Evolutionary conservation across 2,329 filamentous ascomycete species (phyloP).

Genomic region (Aspergillus clavatus): DNA sequence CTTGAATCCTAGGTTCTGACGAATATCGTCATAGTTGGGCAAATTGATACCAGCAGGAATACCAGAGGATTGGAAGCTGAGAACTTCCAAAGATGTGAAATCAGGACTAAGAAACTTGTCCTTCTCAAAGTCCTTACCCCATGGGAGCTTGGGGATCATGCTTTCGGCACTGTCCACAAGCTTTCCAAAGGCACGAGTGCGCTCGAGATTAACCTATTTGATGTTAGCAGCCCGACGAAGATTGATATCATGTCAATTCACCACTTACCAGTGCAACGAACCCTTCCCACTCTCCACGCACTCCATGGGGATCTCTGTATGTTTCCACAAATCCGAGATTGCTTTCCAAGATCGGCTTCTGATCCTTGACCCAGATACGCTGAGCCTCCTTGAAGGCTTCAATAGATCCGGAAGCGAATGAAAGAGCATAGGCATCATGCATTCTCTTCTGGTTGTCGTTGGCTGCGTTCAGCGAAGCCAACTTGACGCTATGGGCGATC

Average conservation of each 20-base stretch:
- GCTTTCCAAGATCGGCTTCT: slow-evolving; percentile 72
- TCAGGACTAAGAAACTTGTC: slow-evolving; percentile 93
- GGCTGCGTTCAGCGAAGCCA: slow-evolving; percentile 63
- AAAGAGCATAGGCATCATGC: slow-evolving; percentile 68
- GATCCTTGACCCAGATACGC: slow-evolving; percentile 76
- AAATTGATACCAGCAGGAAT: slow-evolving; percentile 58
- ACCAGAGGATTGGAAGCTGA: slow-evolving; percentile 68
- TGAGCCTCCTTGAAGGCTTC: slow-evolving; percentile 76
- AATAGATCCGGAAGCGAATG: slow-evolving; percentile 69
- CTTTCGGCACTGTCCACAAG: slow-evolving; percentile 75
- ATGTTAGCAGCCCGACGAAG: slow-evolving; percentile 29
- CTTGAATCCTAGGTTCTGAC: slow-evolving; percentile 62
- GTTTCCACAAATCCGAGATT: slow-evolving; percentile 84
- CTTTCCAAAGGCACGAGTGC: slow-evolving; percentile 79
- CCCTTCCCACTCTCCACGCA: slow-evolving; percentile 79
- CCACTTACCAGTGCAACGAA: slow-evolving; percentile 61
- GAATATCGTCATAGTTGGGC: slow-evolving; percentile 56
- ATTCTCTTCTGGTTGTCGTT: slow-evolving; percentile 72
- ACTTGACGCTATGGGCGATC: slow-evolving; percentile 61
- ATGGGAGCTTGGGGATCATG: slow-evolving; percentile 86
- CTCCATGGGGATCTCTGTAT: slow-evolving; percentile 75
- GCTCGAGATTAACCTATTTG: slow-evolving; percentile 69
- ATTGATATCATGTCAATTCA: not conserved
- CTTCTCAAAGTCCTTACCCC: slow-evolving; percentile 86
- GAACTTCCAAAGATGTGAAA: slow-evolving; percentile 88